Evolutionary conservation across 495 filamentous ascomycete genomes (phyloP), one percentile per base, ranked within the genome.

Genomic region (Polyplosphaeria fusca): DNA sequence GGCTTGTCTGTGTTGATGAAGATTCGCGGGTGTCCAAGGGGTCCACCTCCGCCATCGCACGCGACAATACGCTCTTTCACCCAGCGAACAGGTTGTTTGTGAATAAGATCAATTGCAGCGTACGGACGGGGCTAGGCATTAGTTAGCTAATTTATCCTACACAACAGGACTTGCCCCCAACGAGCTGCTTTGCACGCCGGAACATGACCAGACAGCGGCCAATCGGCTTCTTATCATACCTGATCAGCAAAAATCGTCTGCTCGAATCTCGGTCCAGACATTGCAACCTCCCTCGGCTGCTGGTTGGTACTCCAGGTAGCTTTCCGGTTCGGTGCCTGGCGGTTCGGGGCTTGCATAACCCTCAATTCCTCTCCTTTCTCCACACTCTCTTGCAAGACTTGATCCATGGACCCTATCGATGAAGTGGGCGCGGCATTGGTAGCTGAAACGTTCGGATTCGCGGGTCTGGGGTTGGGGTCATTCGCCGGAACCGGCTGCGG

Each of bases 1-100:
- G 93, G 86, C 80, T 96, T 96, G 75, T 98, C 93, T 61, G 88
- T 85, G 73, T 98, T 98, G 80, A 98, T 98, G 72, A 87, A 98
- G 71, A 98, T 86, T 68, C 80, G 80, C 35, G 93, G 93, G 73
- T 98, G 93, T 23, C 93, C 93, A 30, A 88, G 76, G 47, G 92
- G 86, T 18, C 93, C 94, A 57, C 93, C 93, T 49, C 94, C 93
- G 51, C 93, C 93, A 68, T 97, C 91, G 69, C 93, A 98, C 50
- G 82, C 83, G 41, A 94, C 92, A 30, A 88, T 70, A 45, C 82
- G 76, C 58, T 87, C 80, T 71, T 94, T 86, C 45, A 82, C 87
- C 91, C 92, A 98, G 67, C 85, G 81, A 28, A 98, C 93, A 5
- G 90, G 93, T 72, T 96, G 87, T 73, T 87, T 85, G 78, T 98